These are phyloP conservation scores for Ogataea paradorogensis DNA, from an alignment of 805 yeast species.

Conservation along the genomic window DNA sequence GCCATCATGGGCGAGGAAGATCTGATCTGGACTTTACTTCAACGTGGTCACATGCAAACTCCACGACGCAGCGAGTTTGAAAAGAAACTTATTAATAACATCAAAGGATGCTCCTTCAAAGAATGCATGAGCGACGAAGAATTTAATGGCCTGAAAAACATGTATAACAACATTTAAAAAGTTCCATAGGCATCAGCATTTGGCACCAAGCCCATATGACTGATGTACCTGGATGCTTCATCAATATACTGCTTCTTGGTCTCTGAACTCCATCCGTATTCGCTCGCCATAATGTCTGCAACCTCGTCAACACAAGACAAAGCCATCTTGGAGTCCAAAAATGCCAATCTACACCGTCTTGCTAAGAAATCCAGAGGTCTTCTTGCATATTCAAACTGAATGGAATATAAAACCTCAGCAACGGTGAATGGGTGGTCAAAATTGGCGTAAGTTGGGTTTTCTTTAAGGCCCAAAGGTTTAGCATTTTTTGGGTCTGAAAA, in stretches of 20 bases:
- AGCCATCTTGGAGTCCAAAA: slow-evolving; percentile 85
- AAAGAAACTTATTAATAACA: slow-evolving; percentile 44
- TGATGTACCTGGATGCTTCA: slow-evolving; percentile 55
- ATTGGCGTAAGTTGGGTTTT: slow-evolving; percentile 36
- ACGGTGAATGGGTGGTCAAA: slow-evolving; percentile 84
- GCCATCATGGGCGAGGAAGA: slow-evolving; percentile 60
- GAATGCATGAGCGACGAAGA: slow-evolving; percentile 45
- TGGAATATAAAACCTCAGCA: slow-evolving; percentile 83
- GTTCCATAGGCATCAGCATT: slow-evolving; percentile 27
- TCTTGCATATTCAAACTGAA: slow-evolving; percentile 79
- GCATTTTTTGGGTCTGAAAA: slow-evolving; percentile 53
- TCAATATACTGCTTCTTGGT: slow-evolving; percentile 52
- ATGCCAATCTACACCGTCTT: slow-evolving; percentile 90
- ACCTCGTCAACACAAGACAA: slow-evolving; percentile 77
- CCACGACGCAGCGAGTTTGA: slow-evolving; percentile 54
- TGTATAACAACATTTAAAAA: slow-evolving; percentile 35
- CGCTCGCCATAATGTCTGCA: slow-evolving; percentile 78
- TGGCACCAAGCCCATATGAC: slow-evolving; percentile 52
- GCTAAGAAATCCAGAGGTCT: slow-evolving; percentile 88
- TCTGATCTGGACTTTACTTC: slow-evolving; percentile 50
- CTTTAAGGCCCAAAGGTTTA: slow-evolving; percentile 56
- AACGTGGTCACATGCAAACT: slow-evolving; percentile 50
- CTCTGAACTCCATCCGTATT: slow-evolving; percentile 66
- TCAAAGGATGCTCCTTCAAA: slow-evolving; percentile 41
- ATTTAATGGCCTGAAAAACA: slow-evolving; percentile 38